Percentiles rank a stretch among this genome's conserved stretches.
Conservation (phyloP, 331 rosid genomes). For the Pyracantha coccinea region DNA sequence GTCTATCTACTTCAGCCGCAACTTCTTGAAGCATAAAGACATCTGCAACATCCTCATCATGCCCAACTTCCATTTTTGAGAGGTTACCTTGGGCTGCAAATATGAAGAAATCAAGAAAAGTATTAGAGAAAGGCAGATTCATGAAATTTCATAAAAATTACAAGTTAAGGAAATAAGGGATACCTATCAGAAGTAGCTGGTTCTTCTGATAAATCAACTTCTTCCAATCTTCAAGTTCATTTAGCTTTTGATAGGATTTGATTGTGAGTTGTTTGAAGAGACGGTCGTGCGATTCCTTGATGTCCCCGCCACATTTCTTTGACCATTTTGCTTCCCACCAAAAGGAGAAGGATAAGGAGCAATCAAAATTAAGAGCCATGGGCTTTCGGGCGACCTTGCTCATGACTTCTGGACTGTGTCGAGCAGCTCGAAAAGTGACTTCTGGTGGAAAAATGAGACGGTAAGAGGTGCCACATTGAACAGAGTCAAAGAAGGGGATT, state of each 20-base stretch:
- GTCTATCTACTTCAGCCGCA: accelerated
- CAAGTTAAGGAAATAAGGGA: accelerated
- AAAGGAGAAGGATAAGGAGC: accelerated
- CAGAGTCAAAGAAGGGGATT: accelerated
- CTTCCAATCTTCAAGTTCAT: no score
- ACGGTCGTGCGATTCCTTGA: accelerated
- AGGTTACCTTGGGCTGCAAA: accelerated
- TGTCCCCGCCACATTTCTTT: accelerated
- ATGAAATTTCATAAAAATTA: no score
- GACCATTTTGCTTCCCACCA: no score
- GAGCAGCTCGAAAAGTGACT: accelerated
- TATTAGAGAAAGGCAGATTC: no score
- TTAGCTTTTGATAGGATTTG: accelerated
- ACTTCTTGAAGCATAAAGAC: no score
- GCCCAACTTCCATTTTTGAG: accelerated
- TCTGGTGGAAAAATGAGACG: accelerated
- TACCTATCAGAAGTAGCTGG: no score
- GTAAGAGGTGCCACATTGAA: accelerated
- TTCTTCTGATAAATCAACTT: no score
- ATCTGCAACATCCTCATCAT: accelerated
- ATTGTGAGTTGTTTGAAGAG: no score
- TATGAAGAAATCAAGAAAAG: accelerated
- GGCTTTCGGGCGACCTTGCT: accelerated
- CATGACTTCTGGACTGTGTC: accelerated
- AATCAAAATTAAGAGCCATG: accelerated